Base-by-base conservation (phyloP, 805 yeast genomes). In the Ogataea nitratoaversa region DNA sequence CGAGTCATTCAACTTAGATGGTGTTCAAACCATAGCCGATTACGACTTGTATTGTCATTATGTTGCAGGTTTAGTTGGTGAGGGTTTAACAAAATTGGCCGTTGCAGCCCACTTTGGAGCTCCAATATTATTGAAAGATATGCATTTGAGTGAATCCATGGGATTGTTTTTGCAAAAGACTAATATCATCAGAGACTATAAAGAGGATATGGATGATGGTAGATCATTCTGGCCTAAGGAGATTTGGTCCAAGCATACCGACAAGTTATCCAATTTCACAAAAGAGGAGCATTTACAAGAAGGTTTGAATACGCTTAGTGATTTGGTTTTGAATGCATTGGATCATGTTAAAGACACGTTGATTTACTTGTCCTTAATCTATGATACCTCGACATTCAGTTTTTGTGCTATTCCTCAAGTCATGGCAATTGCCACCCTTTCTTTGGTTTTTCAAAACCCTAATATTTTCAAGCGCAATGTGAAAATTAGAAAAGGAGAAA, bases 321-420 rank as follows among this genome's bases (percentile, higher is more conserved):
- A 91, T 33, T 70, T 93, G 56, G 89, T 86, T 9, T 70, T 82
- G 45, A 82, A 89, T 59, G 82, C 95, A 1, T 69, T 93, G 58
- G 70, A 67, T 22, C 97, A 91, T 56, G 89, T 78, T 30, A 76
- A 75, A 38, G 93, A 87, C 55, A 84, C 80, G 23, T 71, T 93
- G 52, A 74, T 74, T 37, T 93, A 85, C 60, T 71, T 93, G 41
- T 75, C 91, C 14, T 70, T 80, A 46, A 76, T 93, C 36, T 74
- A 75, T 43, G 99, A 93, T 59, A 85, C 83, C 44, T 78, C 95
- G 1, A 67, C 82, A 36, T 93, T 88, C 70, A 84, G 81, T 53
- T 93, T 93, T 70, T 90, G 97, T 68, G 87, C 97, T 9, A 93
- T 93, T 58, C 99, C 99, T 16, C 99, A 93, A 67, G 97, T 91